Evolutionary conservation across 495 filamentous ascomycete species (phyloP).

Genomic region (Symbiotaphrina buchneri): DNA sequence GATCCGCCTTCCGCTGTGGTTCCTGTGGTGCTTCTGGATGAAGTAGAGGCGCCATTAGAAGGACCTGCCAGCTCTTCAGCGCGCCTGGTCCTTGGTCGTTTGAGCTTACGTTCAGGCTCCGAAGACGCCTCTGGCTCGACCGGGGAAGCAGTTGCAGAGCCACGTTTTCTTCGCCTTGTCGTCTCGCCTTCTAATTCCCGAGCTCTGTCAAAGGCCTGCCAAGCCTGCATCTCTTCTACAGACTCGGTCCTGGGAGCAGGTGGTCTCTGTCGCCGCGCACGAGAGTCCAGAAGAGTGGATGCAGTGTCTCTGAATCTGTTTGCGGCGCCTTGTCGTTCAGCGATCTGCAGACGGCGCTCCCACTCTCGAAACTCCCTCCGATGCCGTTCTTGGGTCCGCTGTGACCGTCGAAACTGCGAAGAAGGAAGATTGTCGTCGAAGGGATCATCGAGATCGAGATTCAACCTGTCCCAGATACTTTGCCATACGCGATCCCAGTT

Average conservation of each 20-base stretch:
- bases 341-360: conserved; percentile 61
- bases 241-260: conserved; percentile 31
- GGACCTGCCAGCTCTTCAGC: conserved; percentile 26
- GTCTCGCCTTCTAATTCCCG: conserved; percentile 31
- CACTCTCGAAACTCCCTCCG: conserved; percentile 45
- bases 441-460: conserved; percentile 73
- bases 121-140: conserved; percentile 27
- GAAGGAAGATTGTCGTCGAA: conserved; percentile 30
- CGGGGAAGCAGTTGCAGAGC: conserved; percentile 56
- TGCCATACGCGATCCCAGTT: conserved; percentile 50
- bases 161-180: conserved; percentile 37
- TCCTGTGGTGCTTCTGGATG: conserved; percentile 14
- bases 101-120: conserved; percentile 54
- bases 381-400: conserved; percentile 23
- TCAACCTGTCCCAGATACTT: conserved; percentile 37
- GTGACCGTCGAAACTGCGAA: conserved; percentile 21
- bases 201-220: conserved; percentile 74
- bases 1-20: background rate
- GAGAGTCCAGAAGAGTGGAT: conserved; percentile 21
- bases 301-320: conserved; percentile 41
- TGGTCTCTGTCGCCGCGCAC: conserved; percentile 19
- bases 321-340: conserved; percentile 45
- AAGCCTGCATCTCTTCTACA: conserved; percentile 59
- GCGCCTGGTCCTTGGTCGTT: conserved; percentile 55
- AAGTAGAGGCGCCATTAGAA: conserved; percentile 17